Base-by-base conservation (phyloP, 1,284 basidiomycete genomes). In the Polyporus tsugae region DNA sequence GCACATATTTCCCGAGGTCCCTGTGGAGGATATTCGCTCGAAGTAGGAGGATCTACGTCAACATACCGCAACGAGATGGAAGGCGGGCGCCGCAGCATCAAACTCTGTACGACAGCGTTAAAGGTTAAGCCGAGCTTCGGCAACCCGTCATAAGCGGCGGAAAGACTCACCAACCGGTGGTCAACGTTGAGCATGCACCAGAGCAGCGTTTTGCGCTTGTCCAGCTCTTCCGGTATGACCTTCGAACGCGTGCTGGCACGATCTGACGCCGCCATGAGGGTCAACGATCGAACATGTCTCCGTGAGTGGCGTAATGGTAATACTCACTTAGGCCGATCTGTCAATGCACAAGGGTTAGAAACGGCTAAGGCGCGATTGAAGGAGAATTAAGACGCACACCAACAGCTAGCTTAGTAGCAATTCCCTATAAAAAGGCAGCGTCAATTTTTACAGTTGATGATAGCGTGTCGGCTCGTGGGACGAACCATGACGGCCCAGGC, bases 401-500 rank as follows among this genome's bases (percentile, higher is more conserved):
- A 76, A 89, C 87, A 70, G 87, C 75, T 9, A 79, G 73, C 64
- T 77, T 79, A 42, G 74, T 72, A 57, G 76, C 69, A 35, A 79
- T 73, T 46, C 78, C 78, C 78, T 79, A 68, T 33, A n/a, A 41
- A 46, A 52, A 35, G 44, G 6, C 10, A 49, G n/a, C 29, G 17
- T 61, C n/a, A 64, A 9, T 25, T 10, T 19, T 17, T n/a, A 53
- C 19, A 5, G 19, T 46, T 60, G 44, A 41, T 49, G 33, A 69
- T 62, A 66, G 59, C 35, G 58, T 22, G 39, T 29, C n/a, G 3
- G 58, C 82, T 65, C 87, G 84, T 49, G 46, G 52, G 58, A 66
- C 75, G 36, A 60, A 89, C 89, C 86, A 90, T 87, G 53, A 91
- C 80, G 66, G 89, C 88, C 89, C 89, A 91, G 9, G 89, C 89